Evolutionary conservation across 352 stramenopile species (phyloP).

Genomic region (Pythium sp.): DNA sequence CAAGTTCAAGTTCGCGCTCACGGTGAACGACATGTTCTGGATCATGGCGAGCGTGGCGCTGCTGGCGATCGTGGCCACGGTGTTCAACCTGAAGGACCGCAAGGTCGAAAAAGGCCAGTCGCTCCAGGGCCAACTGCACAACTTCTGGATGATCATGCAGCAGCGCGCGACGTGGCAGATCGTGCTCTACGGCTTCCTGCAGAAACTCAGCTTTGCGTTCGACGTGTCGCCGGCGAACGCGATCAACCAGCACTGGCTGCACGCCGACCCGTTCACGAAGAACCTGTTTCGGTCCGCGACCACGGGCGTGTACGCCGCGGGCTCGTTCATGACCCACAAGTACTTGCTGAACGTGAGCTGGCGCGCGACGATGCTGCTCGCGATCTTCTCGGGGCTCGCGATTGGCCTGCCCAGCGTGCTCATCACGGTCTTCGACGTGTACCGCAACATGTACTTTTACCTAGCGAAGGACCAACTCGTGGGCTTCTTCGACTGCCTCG

Average conservation of each 20-base stretch:
- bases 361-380: constrained; percentile 47
- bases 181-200: constrained; percentile 61
- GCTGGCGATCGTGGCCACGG: constrained; percentile 31
- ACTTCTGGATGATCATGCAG: constrained; percentile 59
- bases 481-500: constrained; percentile 60
- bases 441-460: constrained; percentile 66
- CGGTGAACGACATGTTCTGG: constrained; percentile 37
- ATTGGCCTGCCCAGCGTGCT: constrained; percentile 38
- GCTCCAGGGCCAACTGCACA: constrained; percentile 30
- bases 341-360: constrained; percentile 61
- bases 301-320: constrained; percentile 49
- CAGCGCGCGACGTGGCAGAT: constrained; percentile 73
- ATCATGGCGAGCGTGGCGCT: constrained; percentile 32
- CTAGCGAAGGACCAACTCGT: constrained; percentile 45
- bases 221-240: constrained; percentile 49
- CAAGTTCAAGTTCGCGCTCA: constrained; percentile 43
- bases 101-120: constrained; percentile 20
- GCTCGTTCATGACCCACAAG: constrained; percentile 52
- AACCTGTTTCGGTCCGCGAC: constrained; percentile 58
- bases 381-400: constrained; percentile 38
- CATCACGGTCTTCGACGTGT: constrained; percentile 57
- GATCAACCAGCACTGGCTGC: constrained; percentile 57
- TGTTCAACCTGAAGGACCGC: constrained; percentile 43
- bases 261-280: constrained; percentile 60
- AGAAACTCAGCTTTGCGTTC: constrained; percentile 64